phyloP scores from a whole-genome alignment of 164 flowering plant genomes.

The Chimonanthus salicifolius region DNA sequence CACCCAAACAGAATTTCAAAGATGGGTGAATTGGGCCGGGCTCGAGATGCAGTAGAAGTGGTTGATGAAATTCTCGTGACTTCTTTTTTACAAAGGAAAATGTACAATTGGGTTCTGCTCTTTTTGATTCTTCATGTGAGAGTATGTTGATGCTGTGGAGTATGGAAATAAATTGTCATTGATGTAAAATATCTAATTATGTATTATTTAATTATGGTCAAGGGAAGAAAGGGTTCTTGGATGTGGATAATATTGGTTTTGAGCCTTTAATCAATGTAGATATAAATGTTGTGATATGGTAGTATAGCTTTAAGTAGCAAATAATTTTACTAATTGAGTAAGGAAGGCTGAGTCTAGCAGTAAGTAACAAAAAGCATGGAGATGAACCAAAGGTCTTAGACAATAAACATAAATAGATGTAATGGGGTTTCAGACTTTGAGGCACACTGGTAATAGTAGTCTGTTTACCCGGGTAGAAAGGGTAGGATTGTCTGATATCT shows the following conservation, averaged over 20 bases:
- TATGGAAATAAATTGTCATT: constrained; percentile 1
- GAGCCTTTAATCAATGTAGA: neutral
- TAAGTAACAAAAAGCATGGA: no score
- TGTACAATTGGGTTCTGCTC: constrained; percentile 5
- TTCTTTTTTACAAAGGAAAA: constrained; percentile 5
- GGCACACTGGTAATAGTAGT: no score
- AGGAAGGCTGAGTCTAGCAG: no score
- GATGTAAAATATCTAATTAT: neutral
- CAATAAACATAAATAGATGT: no score
- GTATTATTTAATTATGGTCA: neutral
- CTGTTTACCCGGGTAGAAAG: no score
- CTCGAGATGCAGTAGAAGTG: constrained; percentile 7
- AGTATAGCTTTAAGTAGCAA: neutral
- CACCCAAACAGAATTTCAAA: neutral
- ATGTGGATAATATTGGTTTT: neutral
- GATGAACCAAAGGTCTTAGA: no score
- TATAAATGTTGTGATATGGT: neutral
- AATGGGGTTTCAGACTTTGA: no score
- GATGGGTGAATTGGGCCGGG: neutral
- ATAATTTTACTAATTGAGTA: no score
- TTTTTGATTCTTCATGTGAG: neutral
- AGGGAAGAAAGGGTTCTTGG: constrained; percentile 2
- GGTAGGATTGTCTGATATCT: no score
- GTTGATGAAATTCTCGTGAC: constrained; percentile 6
- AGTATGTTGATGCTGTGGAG: constrained; percentile 9